phyloP scores from a whole-genome alignment of 805 yeast species.

The Kodamaea neixiangensis region DNA sequence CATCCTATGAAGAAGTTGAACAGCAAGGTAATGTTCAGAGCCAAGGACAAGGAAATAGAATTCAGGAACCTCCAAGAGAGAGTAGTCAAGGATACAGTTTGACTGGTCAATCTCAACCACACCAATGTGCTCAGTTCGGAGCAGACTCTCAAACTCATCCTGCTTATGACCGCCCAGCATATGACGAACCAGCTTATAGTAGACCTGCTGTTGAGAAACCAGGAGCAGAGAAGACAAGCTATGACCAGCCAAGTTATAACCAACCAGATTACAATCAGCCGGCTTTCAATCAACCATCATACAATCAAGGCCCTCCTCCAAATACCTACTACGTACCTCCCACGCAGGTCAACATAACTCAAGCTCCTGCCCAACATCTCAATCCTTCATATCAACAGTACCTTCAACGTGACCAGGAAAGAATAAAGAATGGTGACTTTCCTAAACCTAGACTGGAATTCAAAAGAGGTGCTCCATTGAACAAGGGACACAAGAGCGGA shows the following conservation, averaged over 20 bases:
- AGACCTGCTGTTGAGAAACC: no score
- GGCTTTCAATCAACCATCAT: background rate
- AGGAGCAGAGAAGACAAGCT: no score
- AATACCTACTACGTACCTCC: constrained; percentile 34
- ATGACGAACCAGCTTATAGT: background rate
- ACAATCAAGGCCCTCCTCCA: constrained; percentile 15
- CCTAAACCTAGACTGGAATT: constrained; percentile 30
- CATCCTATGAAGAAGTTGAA: constrained; percentile 7
- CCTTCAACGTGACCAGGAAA: constrained; percentile 30
- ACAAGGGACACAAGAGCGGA: constrained; percentile 23
- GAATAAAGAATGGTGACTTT: constrained; percentile 32
- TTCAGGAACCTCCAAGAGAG: background rate
- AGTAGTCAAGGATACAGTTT: background rate
- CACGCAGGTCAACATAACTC: constrained; percentile 36
- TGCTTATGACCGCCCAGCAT: background rate
- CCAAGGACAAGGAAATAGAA: background rate
- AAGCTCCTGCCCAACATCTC: constrained; percentile 36
- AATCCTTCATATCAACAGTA: constrained; percentile 41
- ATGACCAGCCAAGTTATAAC: background rate
- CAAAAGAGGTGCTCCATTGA: constrained; percentile 39
- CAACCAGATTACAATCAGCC: background rate
- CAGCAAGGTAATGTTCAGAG: background rate
- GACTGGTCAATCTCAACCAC: background rate
- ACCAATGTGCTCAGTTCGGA: background rate
- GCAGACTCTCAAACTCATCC: background rate